Evolutionary conservation across 1,139 yeast genomes (phyloP), one percentile per base, ranked within the genome.

Genomic region (Sugiyamaella novakii): DNA sequence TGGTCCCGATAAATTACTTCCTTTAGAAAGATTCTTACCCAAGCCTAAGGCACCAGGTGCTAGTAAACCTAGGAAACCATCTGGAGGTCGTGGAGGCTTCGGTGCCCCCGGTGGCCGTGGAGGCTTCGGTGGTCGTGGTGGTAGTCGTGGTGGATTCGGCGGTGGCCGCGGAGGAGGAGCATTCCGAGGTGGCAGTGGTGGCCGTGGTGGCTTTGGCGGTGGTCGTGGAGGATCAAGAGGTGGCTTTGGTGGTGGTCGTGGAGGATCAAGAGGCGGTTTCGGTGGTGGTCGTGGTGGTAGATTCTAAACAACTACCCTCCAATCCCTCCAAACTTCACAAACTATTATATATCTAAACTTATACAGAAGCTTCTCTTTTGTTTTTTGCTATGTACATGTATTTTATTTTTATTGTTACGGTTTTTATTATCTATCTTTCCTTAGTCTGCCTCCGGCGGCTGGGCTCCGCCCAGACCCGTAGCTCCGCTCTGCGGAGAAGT

Each of bases 11-110:
- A 92, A 92, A 72, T 78, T 94, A 60, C 80, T 94, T 60, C 99
- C 99, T 47, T 75, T 92, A 61, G 98, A 92, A 65, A 82, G 98
- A 76, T 91, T 91, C 73, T 77, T 89, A 70, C 98, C 98, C 58
- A 87, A 89, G 74, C 92, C 98, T 46, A 83, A 85, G 73, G 83
- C 73, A 21, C 77, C 74, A 46, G 95, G 94, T 66, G 84, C 88
- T 58, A 83, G 87, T 71, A 84, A 75, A 71, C 84, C 84, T 73
- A 81, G 83, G 72, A 74, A 81, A 58, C 75, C 79, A 58, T 74
- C 76, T 43, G 72, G 79, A 41, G 72, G 74, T 38, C 71, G 76
- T 33, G 62, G 70, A 35, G 62, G 69, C 27, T 65, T 69, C 36
- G 62, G 69, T 28, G 66, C 69, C 48, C 67, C 75, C 36, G 75